A percentile compares a stretch with the other conserved stretches of the same genome.
Evolutionary conservation across 2,329 filamentous ascomycete genomes (phyloP).

Genomic region (Cladosporium colombiae): DNA sequence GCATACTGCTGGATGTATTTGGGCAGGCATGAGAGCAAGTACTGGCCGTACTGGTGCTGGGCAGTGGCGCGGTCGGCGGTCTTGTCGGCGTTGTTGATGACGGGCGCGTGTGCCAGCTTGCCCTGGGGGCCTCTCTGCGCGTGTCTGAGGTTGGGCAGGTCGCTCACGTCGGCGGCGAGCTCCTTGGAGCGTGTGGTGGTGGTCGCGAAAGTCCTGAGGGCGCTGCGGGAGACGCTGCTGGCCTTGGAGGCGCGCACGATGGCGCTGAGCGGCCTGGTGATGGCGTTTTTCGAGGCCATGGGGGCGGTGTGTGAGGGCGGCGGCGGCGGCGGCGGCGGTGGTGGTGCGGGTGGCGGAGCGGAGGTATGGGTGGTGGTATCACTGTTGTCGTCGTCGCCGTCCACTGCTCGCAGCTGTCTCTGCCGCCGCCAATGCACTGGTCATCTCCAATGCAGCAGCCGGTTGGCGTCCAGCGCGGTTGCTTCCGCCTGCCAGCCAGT

Average conservation of each 20-base stretch:
- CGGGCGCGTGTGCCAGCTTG: slow-evolving; percentile 67
- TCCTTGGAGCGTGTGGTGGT: slow-evolving; percentile 46
- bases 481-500: not conserved
- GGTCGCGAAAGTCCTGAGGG: slow-evolving; percentile 46
- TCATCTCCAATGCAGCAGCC: slow-evolving; percentile 3
- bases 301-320: slow-evolving; percentile 3
- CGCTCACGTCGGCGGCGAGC: slow-evolving; percentile 43
- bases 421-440: slow-evolving; percentile 13
- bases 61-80: slow-evolving; percentile 82
- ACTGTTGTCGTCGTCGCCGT: not conserved
- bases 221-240: slow-evolving; percentile 22
- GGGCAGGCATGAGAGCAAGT: slow-evolving; percentile 92
- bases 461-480: slow-evolving; percentile 7
- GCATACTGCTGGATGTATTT: slow-evolving; percentile 89
- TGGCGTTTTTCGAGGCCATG: slow-evolving; percentile 46
- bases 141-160: slow-evolving; percentile 48
- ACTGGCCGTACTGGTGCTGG: slow-evolving; percentile 92
- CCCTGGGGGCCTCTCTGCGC: slow-evolving; percentile 44
- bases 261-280: slow-evolving; percentile 41
- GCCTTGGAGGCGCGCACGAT: slow-evolving; percentile 39
- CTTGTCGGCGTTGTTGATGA: slow-evolving; percentile 92
- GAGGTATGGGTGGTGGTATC: not conserved
- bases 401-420: not conserved
- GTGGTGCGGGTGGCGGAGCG: slow-evolving; percentile 21
- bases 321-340: slow-evolving; percentile 13